Evolutionary conservation across 2,329 filamentous ascomycete genomes (phyloP).

Genomic region (Fusarium sp.): DNA sequence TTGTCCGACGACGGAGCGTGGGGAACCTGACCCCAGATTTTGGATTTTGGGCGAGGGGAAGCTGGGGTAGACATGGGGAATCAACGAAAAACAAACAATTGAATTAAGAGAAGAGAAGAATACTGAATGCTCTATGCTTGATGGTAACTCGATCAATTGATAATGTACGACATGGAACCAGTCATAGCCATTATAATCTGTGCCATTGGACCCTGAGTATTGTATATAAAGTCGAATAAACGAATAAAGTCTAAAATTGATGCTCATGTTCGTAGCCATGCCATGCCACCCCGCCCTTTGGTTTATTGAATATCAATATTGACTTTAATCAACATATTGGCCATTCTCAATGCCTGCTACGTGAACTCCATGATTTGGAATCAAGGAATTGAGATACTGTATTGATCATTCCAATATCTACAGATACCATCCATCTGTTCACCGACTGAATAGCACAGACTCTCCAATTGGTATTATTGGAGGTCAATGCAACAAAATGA

Average conservation of each 20-base stretch:
- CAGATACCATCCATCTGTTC: not conserved
- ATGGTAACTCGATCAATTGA: no score
- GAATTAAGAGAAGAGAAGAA: not conserved
- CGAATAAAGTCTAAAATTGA: not conserved
- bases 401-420: not conserved
- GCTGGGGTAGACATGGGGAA: slow-evolving; percentile 44
- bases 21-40: slow-evolving; percentile 44
- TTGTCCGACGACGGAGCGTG: slow-evolving; percentile 24
- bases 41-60: slow-evolving; percentile 37
- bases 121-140: not conserved
- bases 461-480: not conserved
- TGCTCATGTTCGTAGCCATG: not conserved
- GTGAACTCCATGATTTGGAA: not conserved
- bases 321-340: not conserved
- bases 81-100: not conserved
- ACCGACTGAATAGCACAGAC: not conserved
- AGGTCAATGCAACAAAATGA: slow-evolving; percentile 19
- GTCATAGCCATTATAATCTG: not conserved
- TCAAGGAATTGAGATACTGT: not conserved
- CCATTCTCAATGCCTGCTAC: not conserved
- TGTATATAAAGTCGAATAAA: not conserved
- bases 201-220: not conserved
- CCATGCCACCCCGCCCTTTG: not conserved
- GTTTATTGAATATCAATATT: not conserved
- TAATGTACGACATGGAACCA: no score